Evolutionary conservation across 768 basidiomycete genomes (phyloP).

Genomic region (Suillus clintonianus): DNA sequence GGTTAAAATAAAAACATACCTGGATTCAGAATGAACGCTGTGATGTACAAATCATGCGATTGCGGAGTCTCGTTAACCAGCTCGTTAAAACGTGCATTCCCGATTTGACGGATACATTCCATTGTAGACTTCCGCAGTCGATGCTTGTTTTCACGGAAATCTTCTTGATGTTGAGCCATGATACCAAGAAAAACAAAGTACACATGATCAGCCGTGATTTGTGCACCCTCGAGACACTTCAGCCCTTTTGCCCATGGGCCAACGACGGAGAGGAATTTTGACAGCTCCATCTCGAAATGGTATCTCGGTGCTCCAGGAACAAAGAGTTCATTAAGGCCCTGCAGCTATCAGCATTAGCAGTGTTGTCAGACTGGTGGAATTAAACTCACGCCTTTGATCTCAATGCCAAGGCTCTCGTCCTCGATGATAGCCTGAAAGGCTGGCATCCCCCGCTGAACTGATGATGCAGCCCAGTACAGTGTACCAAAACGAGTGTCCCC

Average conservation of each 20-base stretch:
- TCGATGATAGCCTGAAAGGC: slow-evolving; percentile 15
- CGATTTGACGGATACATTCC: slow-evolving; percentile 10
- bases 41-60: slow-evolving; percentile 18
- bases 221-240: slow-evolving; percentile 24
- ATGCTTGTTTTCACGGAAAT: slow-evolving; percentile 10
- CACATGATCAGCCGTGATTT: slow-evolving; percentile 24
- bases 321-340: slow-evolving; percentile 4
- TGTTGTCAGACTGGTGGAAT: not conserved
- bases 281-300: slow-evolving; percentile 9
- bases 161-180: slow-evolving; percentile 7
- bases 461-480: slow-evolving; percentile 16
- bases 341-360: not conserved
- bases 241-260: slow-evolving; percentile 21
- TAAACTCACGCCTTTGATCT: not conserved
- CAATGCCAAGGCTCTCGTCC: not conserved
- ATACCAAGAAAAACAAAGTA: slow-evolving; percentile 27
- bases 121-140: not conserved
- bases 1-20: too few species aligned
- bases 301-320: not conserved
- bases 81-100: slow-evolving; percentile 20
- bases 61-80: slow-evolving; percentile 18
- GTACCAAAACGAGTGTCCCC: slow-evolving; percentile 25
- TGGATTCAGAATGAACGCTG: slow-evolving; percentile 26
- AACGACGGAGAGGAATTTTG: slow-evolving; percentile 8
- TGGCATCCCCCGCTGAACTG: slow-evolving; percentile 14